Percentiles rank a stretch among this genome's conserved stretches.
phyloP scores from a whole-genome alignment of 495 filamentous ascomycete species.

The Xylaria flabelliformis region DNA sequence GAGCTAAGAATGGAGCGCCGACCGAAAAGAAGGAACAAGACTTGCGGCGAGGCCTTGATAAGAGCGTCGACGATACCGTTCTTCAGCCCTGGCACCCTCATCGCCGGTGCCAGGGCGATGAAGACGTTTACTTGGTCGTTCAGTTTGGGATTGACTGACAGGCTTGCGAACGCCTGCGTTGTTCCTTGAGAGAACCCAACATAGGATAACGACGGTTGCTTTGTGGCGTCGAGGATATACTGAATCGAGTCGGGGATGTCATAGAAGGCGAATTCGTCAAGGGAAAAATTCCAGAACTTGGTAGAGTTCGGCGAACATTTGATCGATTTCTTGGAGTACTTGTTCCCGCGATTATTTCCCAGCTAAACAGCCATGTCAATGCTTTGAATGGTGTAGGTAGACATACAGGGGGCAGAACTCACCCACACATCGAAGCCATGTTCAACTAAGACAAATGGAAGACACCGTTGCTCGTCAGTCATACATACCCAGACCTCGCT shows the following conservation, averaged over 20 bases:
- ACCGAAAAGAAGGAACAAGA: constrained; percentile 94
- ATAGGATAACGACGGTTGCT: constrained; percentile 86
- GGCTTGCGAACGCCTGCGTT: constrained; percentile 91
- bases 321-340: constrained; percentile 94
- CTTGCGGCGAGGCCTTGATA: constrained; percentile 90
- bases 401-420: constrained; percentile 36
- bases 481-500: constrained; percentile 98
- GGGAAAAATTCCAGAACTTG: constrained; percentile 95
- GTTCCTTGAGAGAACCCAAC: constrained; percentile 97
- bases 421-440: constrained; percentile 97
- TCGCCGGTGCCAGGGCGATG: constrained; percentile 95
- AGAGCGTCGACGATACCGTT: constrained; percentile 90
- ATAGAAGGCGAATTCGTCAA: constrained; percentile 97
- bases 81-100: constrained; percentile 90
- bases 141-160: constrained; percentile 91
- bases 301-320: constrained; percentile 72
- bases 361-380: constrained; percentile 54
- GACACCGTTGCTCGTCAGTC: constrained; percentile 81
- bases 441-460: constrained; percentile 91
- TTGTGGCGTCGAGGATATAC: constrained; percentile 86
- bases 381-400: constrained; percentile 3
- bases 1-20: constrained; percentile 90
- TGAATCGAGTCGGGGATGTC: constrained; percentile 94
- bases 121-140: constrained; percentile 96
- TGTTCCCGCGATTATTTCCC: constrained; percentile 97